Conservation (phyloP, 352 stramenopile genomes). For the Phytophthora pluvialis region DNA sequence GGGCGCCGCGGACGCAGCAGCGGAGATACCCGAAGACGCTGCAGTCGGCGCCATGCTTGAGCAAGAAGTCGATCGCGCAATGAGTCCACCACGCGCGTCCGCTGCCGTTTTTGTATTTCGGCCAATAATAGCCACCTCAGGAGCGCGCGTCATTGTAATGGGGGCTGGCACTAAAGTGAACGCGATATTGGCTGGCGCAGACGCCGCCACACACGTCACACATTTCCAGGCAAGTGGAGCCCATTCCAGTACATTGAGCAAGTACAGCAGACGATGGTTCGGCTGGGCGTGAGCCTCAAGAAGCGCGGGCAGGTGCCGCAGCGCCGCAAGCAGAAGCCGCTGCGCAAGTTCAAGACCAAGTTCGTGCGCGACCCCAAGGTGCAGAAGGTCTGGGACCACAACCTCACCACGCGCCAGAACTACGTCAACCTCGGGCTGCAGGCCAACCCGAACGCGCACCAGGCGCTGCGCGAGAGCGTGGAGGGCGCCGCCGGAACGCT, state of each 20-base stretch:
- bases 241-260: background rate
- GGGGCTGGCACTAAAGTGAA: conserved; percentile 10
- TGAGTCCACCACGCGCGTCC: background rate
- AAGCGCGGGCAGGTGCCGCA: conserved; percentile 70
- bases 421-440: conserved; percentile 77
- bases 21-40: background rate
- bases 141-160: conserved; percentile 23
- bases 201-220: conserved; percentile 28
- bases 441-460: conserved; percentile 67
- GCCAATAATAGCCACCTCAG: conserved; percentile 22
- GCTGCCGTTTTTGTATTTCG: background rate
- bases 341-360: conserved; percentile 75
- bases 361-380: conserved; percentile 79
- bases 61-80: conserved; percentile 17
- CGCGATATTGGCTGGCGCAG: conserved; percentile 20
- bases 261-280: conserved; percentile 36
- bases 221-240: conserved; percentile 11
- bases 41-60: conserved; percentile 15
- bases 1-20: background rate
- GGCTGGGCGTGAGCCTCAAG: conserved; percentile 67
- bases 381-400: conserved; percentile 80
- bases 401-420: conserved; percentile 83
- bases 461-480: conserved; percentile 56
- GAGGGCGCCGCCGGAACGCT: conserved; percentile 55
- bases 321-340: conserved; percentile 72